Percentiles rank a stretch among this genome's conserved stretches.
These are phyloP conservation scores for Tricholoma terreum DNA, from an alignment of 768 basidiomycete species.

Conservation along the genomic window DNA sequence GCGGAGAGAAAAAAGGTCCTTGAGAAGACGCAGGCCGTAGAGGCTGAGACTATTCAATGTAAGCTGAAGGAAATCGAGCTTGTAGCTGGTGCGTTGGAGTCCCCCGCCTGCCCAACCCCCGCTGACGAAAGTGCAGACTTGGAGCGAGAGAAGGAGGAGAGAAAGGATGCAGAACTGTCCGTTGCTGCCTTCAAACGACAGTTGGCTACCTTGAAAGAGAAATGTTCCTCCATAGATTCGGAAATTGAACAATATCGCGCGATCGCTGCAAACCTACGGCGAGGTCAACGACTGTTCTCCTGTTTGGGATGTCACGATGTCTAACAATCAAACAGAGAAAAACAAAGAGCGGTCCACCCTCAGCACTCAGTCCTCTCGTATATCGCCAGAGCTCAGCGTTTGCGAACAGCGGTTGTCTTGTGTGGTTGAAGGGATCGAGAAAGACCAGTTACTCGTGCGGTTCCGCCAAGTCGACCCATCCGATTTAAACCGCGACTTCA, in stretches of 20 bases:
- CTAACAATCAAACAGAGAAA: slow-evolving; percentile 48
- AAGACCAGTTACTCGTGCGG: slow-evolving; percentile 67
- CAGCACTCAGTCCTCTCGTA: slow-evolving; percentile 46
- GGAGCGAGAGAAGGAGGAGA: slow-evolving; percentile 68
- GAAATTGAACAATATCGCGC: slow-evolving; percentile 75
- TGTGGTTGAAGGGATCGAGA: slow-evolving; percentile 75
- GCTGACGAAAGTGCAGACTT: slow-evolving; percentile 40
- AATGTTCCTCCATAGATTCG: slow-evolving; percentile 51
- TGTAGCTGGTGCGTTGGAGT: slow-evolving; percentile 55
- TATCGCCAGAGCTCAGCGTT: slow-evolving; percentile 52
- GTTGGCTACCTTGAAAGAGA: slow-evolving; percentile 59
- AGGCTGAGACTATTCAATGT: slow-evolving; percentile 70
- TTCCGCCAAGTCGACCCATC: slow-evolving; percentile 63
- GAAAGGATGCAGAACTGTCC: slow-evolving; percentile 63
- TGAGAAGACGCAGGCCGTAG: slow-evolving; percentile 61
- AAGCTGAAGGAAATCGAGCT: slow-evolving; percentile 79
- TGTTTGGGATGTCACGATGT: neutral
- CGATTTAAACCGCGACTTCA: slow-evolving; percentile 62
- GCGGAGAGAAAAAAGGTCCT: slow-evolving; percentile 57
- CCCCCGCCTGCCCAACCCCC: neutral
- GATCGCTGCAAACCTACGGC: slow-evolving; percentile 55
- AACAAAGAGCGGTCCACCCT: slow-evolving; percentile 60
- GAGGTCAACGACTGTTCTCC: slow-evolving; percentile 45
- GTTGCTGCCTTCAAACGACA: slow-evolving; percentile 63
- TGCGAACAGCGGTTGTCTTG: slow-evolving; percentile 60